Evolutionary conservation across 768 basidiomycete genomes (phyloP).

Genomic region (Tylopilus felleus): DNA sequence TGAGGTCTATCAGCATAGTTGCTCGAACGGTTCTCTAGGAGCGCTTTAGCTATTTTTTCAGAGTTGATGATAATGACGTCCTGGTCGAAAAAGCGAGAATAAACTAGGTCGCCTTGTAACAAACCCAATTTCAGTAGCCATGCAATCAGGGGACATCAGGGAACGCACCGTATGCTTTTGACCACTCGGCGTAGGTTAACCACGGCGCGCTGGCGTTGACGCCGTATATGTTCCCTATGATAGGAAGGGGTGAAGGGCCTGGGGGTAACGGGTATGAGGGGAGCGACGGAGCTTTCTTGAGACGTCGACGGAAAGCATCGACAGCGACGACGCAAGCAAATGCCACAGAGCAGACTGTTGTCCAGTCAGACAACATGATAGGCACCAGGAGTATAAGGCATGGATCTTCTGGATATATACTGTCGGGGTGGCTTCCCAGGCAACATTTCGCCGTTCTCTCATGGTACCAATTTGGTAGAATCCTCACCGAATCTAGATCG

Average conservation of each 20-base stretch:
- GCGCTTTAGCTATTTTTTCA: conserved; percentile 9
- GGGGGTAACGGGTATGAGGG: conserved; percentile 6
- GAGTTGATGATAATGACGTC: conserved; percentile 14
- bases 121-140: neutral
- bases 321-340: neutral
- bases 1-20: conserved; percentile 20
- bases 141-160: neutral
- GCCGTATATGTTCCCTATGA: conserved; percentile 15
- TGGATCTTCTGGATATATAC: neutral
- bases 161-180: conserved; percentile 6
- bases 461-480: neutral
- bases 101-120: conserved; percentile 12
- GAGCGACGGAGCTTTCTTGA: neutral
- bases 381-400: neutral
- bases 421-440: neutral
- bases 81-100: conserved; percentile 11
- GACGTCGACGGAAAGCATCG: neutral
- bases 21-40: conserved; percentile 17
- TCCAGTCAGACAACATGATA: neutral
- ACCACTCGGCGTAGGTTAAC: conserved; percentile 16
- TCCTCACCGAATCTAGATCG: neutral
- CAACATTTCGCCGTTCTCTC: neutral
- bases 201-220: conserved; percentile 8
- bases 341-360: neutral
- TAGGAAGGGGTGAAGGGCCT: conserved; percentile 10